Evolutionary conservation across 257 asterid genomes (phyloP).

Genomic region (Thymus mandschuricus): DNA sequence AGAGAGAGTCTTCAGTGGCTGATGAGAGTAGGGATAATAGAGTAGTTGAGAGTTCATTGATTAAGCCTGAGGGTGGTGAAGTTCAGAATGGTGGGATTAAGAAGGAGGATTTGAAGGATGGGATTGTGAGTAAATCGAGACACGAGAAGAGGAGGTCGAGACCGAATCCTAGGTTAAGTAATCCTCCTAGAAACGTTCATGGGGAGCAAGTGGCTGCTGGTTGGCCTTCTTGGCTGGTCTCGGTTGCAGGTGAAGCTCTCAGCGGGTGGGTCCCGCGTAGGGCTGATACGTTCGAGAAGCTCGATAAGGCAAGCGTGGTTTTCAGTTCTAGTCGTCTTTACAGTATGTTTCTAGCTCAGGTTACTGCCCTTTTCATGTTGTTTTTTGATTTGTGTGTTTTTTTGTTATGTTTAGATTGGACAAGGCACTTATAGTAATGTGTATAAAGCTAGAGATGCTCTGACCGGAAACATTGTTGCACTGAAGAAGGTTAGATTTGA

Average conservation of each 20-base stretch:
- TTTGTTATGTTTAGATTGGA: conserved; percentile 40
- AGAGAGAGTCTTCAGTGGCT: conserved; percentile 50
- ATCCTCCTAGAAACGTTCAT: conserved; percentile 62
- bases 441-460: conserved; percentile 46
- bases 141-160: conserved; percentile 72
- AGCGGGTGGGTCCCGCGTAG: conserved; percentile 67
- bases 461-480: conserved; percentile 45
- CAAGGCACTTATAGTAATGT: conserved; percentile 60
- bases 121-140: conserved; percentile 42
- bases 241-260: conserved; percentile 74
- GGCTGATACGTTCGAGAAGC: conserved; percentile 56
- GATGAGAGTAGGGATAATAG: conserved; percentile 62
- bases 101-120: conserved; percentile 59
- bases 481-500: conserved; percentile 55
- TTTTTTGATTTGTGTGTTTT: background rate
- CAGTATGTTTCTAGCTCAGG: conserved; percentile 1
- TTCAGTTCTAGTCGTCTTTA: conserved; percentile 10
- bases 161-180: conserved; percentile 77
- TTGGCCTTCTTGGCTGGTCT: conserved; percentile 75
- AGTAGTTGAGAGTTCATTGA: conserved; percentile 44
- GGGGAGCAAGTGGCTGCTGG: conserved; percentile 73
- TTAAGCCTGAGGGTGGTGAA: conserved; percentile 49
- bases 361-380: conserved; percentile 1
- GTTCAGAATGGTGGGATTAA: conserved; percentile 57
- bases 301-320: conserved; percentile 50